A percentile compares a stretch with the other conserved stretches of the same genome.
phyloP scores from a whole-genome alignment of 169 alveolate genomes.

The Theileria orientalis region DNA sequence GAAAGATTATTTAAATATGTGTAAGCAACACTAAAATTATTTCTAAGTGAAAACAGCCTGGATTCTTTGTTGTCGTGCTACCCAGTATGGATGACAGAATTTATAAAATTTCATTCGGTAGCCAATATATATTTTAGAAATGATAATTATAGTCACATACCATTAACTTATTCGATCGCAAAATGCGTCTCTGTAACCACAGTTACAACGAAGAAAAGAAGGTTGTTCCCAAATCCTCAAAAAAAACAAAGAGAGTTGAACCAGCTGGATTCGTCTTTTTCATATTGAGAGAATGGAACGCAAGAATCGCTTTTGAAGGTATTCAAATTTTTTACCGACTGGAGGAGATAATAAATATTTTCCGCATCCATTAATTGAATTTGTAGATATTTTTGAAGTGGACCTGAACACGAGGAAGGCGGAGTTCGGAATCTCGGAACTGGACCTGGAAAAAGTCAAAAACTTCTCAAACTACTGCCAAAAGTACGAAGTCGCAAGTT shows the following conservation, averaged over 20 bases:
- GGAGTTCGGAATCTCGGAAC: not conserved
- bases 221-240: constrained; percentile 38
- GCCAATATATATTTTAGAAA: too few relatives aligned
- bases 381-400: constrained; percentile 4
- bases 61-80: too few relatives aligned
- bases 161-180: not conserved
- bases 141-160: too few relatives aligned
- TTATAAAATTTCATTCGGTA: too few relatives aligned
- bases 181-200: constrained; percentile 27
- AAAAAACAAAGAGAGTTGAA: constrained; percentile 39
- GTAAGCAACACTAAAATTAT: too few relatives aligned
- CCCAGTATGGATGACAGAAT: too few relatives aligned
- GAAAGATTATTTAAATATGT: too few relatives aligned
- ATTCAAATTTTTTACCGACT: not conserved
- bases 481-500: not conserved
- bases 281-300: constrained; percentile 64
- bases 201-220: constrained; percentile 43
- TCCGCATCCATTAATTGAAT: not conserved
- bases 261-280: constrained; percentile 77
- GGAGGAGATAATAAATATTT: too few relatives aligned
- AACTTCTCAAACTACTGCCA: not conserved
- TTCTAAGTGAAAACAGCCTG: too few relatives aligned
- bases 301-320: constrained; percentile 27
- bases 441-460: not conserved
- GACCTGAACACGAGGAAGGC: not conserved